Percentiles rank a stretch among this genome's conserved stretches.
Evolutionary conservation across 2,329 filamentous ascomycete species (phyloP).

Genomic region (Penicillium rolfsii): DNA sequence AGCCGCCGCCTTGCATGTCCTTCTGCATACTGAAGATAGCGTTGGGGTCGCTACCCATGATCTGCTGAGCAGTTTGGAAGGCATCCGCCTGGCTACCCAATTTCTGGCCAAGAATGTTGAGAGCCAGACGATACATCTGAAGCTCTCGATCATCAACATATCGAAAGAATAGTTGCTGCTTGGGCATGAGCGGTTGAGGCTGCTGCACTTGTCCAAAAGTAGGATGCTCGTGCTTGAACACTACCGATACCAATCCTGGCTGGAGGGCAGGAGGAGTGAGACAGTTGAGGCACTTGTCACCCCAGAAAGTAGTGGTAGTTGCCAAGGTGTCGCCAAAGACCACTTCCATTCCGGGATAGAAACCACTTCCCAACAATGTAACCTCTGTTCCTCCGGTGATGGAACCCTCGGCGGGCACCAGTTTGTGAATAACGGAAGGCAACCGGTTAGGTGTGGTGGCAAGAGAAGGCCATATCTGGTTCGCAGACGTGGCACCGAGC

Average conservation of each 20-base stretch:
- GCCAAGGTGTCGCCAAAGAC: slow-evolving; percentile 76
- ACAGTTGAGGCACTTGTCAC: slow-evolving; percentile 77
- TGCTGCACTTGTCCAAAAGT: slow-evolving; percentile 53
- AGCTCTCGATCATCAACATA: slow-evolving; percentile 62
- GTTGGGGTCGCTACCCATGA: slow-evolving; percentile 50
- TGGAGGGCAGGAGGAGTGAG: slow-evolving; percentile 71
- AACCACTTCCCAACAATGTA: slow-evolving; percentile 78
- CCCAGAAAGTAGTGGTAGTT: slow-evolving; percentile 79
- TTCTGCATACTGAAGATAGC: slow-evolving; percentile 53
- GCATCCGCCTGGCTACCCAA: slow-evolving; percentile 52
- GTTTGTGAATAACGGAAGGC: slow-evolving; percentile 72
- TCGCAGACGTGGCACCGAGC: slow-evolving; percentile 51
- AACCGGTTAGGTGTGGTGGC: slow-evolving; percentile 56
- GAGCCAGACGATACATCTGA: slow-evolving; percentile 51
- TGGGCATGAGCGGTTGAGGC: slow-evolving; percentile 48
- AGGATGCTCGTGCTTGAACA: slow-evolving; percentile 62
- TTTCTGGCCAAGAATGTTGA: slow-evolving; percentile 52
- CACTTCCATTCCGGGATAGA: slow-evolving; percentile 78
- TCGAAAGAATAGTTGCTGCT: slow-evolving; percentile 64
- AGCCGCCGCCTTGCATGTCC: slow-evolving; percentile 45
- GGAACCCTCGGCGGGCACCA: slow-evolving; percentile 81
- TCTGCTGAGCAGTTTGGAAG: slow-evolving; percentile 53
- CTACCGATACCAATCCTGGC: slow-evolving; percentile 71
- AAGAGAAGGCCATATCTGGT: slow-evolving; percentile 58
- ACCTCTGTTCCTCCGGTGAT: slow-evolving; percentile 85